Evolutionary conservation across 2,329 filamentous ascomycete genomes (phyloP).

Genomic region (Diaporthe amygdali): DNA sequence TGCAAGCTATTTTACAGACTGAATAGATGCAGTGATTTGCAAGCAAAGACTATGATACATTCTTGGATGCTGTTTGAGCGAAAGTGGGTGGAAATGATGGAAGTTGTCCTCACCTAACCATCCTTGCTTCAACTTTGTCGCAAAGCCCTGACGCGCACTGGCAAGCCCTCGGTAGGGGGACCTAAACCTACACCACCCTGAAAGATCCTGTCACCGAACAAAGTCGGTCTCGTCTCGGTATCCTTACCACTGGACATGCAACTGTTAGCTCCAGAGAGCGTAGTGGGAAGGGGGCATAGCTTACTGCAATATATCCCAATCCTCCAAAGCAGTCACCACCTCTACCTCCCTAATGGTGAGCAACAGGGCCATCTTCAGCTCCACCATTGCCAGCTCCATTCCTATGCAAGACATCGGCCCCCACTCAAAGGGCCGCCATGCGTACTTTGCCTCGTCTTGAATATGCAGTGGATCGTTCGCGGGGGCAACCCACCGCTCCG

Average conservation of each 20-base stretch:
- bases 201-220: constrained; percentile 12
- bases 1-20: background rate
- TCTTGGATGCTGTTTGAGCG: background rate
- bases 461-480: constrained; percentile 30
- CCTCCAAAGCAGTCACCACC: constrained; percentile 10
- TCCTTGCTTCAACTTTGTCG: background rate
- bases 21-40: background rate
- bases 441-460: constrained; percentile 28
- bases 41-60: background rate
- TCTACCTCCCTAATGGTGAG: constrained; percentile 17
- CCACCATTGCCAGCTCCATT: constrained; percentile 39
- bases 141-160: constrained; percentile 1
- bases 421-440: constrained; percentile 42
- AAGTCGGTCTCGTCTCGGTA: background rate
- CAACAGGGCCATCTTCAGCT: constrained; percentile 37
- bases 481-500: constrained; percentile 47
- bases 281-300: background rate
- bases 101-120: too few species aligned
- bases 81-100: background rate
- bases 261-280: background rate
- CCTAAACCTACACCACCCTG: constrained; percentile 9
- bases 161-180: background rate
- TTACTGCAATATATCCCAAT: constrained; percentile 13
- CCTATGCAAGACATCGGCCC: constrained; percentile 43
- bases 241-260: background rate